A percentile compares a stretch with the other conserved stretches of the same genome.
These are phyloP conservation scores for Saccharomyces hybrid DNA, from an alignment of 1,139 yeast species.

Conservation along the genomic window DNA sequence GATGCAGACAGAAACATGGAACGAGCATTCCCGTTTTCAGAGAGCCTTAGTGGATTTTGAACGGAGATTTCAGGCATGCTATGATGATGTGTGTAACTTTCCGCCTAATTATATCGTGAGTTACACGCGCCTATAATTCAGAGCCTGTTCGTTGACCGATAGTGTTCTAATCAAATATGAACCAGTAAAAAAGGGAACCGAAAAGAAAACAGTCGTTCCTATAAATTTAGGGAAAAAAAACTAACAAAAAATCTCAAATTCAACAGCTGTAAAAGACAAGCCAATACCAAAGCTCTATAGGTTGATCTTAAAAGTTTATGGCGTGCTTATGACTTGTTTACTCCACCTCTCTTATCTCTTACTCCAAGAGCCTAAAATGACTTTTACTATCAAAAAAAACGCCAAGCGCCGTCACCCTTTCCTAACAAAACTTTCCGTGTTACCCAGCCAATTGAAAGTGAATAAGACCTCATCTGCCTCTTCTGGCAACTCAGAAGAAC, in stretches of 20 bases:
- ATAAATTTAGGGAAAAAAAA: neutral
- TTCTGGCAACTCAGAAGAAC: neutral
- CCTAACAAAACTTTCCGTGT: neutral
- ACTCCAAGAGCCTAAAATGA: neutral
- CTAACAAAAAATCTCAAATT: neutral
- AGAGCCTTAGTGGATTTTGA: neutral
- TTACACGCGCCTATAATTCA: neutral
- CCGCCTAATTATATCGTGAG: neutral
- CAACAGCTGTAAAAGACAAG: neutral
- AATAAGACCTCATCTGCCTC: neutral
- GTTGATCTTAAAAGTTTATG: neutral
- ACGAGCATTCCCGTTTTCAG: neutral
- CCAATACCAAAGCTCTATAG: neutral
- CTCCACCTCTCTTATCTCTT: neutral
- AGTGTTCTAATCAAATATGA: neutral
- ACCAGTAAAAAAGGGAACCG: neutral
- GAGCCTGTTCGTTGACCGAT: neutral
- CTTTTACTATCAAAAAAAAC: neutral
- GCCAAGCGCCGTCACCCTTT: constrained; percentile 1
- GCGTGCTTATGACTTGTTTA: neutral
- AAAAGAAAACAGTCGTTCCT: neutral
- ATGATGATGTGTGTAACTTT: neutral
- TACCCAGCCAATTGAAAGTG: neutral
- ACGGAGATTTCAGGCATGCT: neutral
- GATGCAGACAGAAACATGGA: neutral